Evolutionary conservation across 106 monocot genomes (phyloP), one percentile per base, ranked within the genome.

Genomic region (Dendrobium officinale): DNA sequence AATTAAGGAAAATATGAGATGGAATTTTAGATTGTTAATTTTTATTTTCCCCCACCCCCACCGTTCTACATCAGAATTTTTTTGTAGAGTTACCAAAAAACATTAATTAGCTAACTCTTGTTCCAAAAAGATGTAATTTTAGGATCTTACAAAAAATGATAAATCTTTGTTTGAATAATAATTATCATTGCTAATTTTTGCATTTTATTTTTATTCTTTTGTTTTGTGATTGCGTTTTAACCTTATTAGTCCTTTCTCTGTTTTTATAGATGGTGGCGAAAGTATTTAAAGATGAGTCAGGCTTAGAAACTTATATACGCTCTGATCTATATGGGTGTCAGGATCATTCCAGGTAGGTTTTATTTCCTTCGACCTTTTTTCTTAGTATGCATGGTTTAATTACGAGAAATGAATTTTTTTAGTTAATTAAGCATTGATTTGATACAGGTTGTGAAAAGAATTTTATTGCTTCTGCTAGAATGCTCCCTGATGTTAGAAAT

Each of bases 241-340:
- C 24, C 10, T 37, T 4, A 5, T 70, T 33, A 33, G 31, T 70
- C 70, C 24, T 70, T 37, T 16, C 64, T 68, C 31, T 68, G 6
- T 70, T 29, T 22, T 37, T 16, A 22, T 87, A 95, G 95, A 78
- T 84, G 82, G 91, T 91, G 51, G 87, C 82, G 73, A 89, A 76
- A 93, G 79, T 91, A 48, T 95, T 93, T 85, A 84, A 88, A 83
- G 84, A 89, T 79, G 95, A 95, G 74, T 47, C 80, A 55, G 88
- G 82, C 9, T 79, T 95, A 19, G 95, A 95, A 84, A 81, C 77
- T 80, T 95, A 95, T 55, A 88, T 95, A 48, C 87, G 93, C 8
- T 95, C 95, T 55, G 91, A 91, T 77, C 70, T 83, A 45, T 95
- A 93, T 81, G 93, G 91, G 0, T 80, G 86, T 55, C 17, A 78